phyloP scores from a whole-genome alignment of 768 basidiomycete genomes.

The Tephrocybe sp. region DNA sequence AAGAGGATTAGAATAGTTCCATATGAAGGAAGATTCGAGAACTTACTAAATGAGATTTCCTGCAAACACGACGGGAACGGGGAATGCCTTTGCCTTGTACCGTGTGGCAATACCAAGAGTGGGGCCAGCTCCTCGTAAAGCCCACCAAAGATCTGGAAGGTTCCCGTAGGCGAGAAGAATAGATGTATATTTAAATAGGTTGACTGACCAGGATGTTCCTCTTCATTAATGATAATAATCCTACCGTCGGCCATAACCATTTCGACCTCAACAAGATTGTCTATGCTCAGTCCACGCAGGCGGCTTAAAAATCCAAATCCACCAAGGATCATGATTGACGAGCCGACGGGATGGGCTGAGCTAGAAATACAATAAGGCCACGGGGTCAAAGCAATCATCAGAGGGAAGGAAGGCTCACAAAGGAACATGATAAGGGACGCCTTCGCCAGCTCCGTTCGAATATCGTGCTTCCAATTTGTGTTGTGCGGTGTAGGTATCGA shows the following conservation, averaged over 20 bases:
- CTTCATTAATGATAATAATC: slow-evolving; percentile 75
- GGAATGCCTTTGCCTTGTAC: slow-evolving; percentile 88
- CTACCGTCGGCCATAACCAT: slow-evolving; percentile 88
- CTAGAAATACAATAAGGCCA: too few relatives aligned
- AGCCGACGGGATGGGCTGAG: slow-evolving; percentile 76
- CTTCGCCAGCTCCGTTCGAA: slow-evolving; percentile 44
- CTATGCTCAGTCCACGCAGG: slow-evolving; percentile 81
- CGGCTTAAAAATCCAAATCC: slow-evolving; percentile 89
- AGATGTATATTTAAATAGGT: too few relatives aligned
- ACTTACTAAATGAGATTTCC: slow-evolving; percentile 90
- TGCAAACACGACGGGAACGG: slow-evolving; percentile 87
- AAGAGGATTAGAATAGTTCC: slow-evolving; percentile 3
- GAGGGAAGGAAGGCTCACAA: slow-evolving; percentile 58
- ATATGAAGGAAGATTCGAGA: not conserved
- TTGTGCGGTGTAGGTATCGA: slow-evolving; percentile 73
- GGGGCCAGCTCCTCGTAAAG: slow-evolving; percentile 78
- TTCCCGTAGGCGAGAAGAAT: too few relatives aligned
- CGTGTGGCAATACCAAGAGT: slow-evolving; percentile 82
- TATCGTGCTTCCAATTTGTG: slow-evolving; percentile 63
- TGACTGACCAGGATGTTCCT: slow-evolving; percentile 61
- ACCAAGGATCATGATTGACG: slow-evolving; percentile 77
- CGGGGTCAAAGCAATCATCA: too few relatives aligned
- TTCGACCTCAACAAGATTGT: slow-evolving; percentile 89
- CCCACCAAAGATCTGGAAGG: slow-evolving; percentile 78
- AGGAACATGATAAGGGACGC: slow-evolving; percentile 78